These are phyloP conservation scores for Pseudopediastrum boryanum DNA, from an alignment of 139 green algal species.

Conservation along the genomic window DNA sequence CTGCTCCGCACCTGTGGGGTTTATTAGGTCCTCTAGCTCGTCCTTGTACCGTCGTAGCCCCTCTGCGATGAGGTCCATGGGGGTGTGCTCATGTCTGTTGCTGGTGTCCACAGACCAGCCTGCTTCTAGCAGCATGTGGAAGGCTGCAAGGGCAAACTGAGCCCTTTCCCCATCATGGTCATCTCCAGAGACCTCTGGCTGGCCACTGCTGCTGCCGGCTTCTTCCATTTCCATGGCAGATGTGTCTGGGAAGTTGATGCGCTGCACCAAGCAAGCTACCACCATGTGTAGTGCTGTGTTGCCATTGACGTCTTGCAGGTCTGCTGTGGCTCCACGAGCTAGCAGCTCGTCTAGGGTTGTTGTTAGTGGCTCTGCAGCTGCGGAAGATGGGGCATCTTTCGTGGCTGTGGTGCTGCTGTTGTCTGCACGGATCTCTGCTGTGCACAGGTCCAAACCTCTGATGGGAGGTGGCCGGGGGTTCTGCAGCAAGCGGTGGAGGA, in stretches of 20 bases:
- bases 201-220: slow-evolving; percentile 18
- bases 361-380: neutral
- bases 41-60: slow-evolving; percentile 18
- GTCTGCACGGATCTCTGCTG: neutral
- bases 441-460: neutral
- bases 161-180: slow-evolving; percentile 22
- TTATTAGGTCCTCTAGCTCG: neutral
- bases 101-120: slow-evolving; percentile 7
- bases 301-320: slow-evolving; percentile 6
- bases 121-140: slow-evolving; percentile 19
- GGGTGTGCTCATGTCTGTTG: slow-evolving; percentile 22
- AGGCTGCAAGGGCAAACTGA: slow-evolving; percentile 9
- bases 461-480: slow-evolving; percentile 5
- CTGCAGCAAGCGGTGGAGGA: slow-evolving; percentile 29
- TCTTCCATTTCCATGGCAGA: neutral
- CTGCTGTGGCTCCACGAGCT: neutral
- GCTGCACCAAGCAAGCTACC: slow-evolving; percentile 32
- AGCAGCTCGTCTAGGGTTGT: slow-evolving; percentile 28
- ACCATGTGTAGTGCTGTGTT: slow-evolving; percentile 38
- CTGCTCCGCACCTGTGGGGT: neutral
- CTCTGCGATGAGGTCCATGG: slow-evolving; percentile 8
- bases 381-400: neutral
- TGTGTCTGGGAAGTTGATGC: slow-evolving; percentile 13
- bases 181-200: neutral
- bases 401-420: neutral